Base-by-base conservation (phyloP, 768 basidiomycete genomes). In the Amanita polypyramis region DNA sequence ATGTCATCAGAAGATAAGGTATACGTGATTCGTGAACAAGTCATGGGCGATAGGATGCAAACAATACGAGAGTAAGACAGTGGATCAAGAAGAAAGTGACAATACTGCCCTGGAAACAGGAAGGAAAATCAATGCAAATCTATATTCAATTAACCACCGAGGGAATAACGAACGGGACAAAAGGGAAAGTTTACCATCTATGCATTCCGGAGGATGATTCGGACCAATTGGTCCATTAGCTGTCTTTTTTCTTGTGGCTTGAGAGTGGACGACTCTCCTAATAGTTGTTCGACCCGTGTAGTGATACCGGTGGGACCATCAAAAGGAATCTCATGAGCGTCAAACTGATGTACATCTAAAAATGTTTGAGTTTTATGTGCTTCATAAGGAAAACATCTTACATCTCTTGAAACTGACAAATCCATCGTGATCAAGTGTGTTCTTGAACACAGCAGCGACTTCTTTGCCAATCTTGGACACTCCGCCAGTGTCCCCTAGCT, bases 281-380 rank as follows among this genome's bases (percentile, higher is more conserved):
- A 69, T 32, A 89, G 68, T 38, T 71, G 69, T 55, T 79, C 76
- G 5, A 85, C 79, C 36, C 74, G 76, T 21, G 70, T 58, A n/a
- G 86, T 68, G 35, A 89, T 77, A 17, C 86, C 86, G 27, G 67
- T 70, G 9, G 83, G 76, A 12, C 85, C 85, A 50, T 88, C 82
- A 43, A 88, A 78, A 2, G 83, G 80, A 40, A 89, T 87, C 36
- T 76, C 69, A 52, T 82, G 76, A 15, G 79, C 80, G 59, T 88
- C 85, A 56, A 82, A 88, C 51, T 77, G 77, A 58, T 79, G 78
- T 12, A 87, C 80, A 64, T 84, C 85, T 87, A 5, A 51, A 58
- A 33, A 41, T 41, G 57, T 45, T 47, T 44, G 43, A 50, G 54
- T 55, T 45, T 44, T 48, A 27, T 3, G 25, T 7, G 38, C 27